Evolutionary conservation across 1,284 basidiomycete species (phyloP).

Genomic region (Cutaneotrichosporon sp.): DNA sequence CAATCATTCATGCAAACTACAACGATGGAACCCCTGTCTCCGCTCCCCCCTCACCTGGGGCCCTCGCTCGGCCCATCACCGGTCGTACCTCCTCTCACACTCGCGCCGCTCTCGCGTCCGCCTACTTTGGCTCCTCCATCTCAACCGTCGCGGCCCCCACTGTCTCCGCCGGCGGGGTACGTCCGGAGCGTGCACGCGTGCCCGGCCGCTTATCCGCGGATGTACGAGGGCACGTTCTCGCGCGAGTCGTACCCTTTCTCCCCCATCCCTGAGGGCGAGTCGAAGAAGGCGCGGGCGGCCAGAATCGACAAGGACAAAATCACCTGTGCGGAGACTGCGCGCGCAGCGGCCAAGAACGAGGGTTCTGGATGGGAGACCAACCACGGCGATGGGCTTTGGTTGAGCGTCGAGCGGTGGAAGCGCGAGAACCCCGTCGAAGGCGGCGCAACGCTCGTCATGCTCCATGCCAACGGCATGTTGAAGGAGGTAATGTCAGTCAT

Average conservation of each 20-base stretch:
- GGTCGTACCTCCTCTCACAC: background rate
- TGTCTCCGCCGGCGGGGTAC: constrained; percentile 49
- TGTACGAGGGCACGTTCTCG: constrained; percentile 38
- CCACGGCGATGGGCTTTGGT: constrained; percentile 48
- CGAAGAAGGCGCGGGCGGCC: constrained; percentile 39
- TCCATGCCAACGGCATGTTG: constrained; percentile 77
- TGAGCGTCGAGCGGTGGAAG: constrained; percentile 28
- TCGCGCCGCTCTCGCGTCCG: background rate
- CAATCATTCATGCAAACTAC: background rate
- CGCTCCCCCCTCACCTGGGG: background rate
- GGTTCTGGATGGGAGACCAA: constrained; percentile 7
- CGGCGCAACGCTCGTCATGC: constrained; percentile 67
- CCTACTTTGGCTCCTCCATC: background rate
- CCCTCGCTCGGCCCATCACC: background rate
- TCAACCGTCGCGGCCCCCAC: constrained; percentile 2
- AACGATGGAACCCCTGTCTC: background rate
- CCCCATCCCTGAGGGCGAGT: constrained; percentile 17
- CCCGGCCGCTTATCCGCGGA: constrained; percentile 66
- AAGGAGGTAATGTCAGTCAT: constrained; percentile 64
- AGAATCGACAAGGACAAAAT: constrained; percentile 25
- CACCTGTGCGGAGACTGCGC: constrained; percentile 5
- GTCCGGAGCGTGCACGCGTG: constrained; percentile 65
- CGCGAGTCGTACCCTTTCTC: constrained; percentile 26
- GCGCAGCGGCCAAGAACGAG: constrained; percentile 15
- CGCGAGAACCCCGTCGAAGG: constrained; percentile 24